Percentiles rank a stretch among this genome's conserved stretches.
phyloP scores from a whole-genome alignment of 1,284 basidiomycete genomes.

The Chondrostereum purpureum region DNA sequence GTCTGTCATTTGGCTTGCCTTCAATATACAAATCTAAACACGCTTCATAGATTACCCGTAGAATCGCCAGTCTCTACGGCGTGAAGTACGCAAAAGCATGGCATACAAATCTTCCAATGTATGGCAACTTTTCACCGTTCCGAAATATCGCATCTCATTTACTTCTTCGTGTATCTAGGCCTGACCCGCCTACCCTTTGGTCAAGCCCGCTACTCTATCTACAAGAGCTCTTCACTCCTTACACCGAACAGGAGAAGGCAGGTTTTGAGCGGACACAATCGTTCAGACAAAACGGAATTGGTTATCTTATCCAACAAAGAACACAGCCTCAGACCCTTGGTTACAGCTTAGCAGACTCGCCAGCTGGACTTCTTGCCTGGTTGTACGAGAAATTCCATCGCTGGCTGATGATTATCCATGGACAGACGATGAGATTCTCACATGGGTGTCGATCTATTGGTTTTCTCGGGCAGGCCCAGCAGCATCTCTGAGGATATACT shows the following conservation, averaged over 20 bases:
- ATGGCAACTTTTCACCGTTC: slow-evolving; percentile 6
- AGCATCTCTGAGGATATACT: slow-evolving; percentile 33
- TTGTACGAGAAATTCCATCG: slow-evolving; percentile 22
- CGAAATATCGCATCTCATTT: neutral
- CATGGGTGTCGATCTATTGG: slow-evolving; percentile 34
- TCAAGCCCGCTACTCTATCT: slow-evolving; percentile 22
- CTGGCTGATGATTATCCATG: slow-evolving; percentile 38
- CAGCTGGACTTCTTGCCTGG: slow-evolving; percentile 32
- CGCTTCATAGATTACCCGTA: slow-evolving; percentile 23
- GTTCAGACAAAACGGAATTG: slow-evolving; percentile 20
- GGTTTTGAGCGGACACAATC: slow-evolving; percentile 15
- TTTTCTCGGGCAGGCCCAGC: slow-evolving; percentile 32
- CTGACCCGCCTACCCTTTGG: slow-evolving; percentile 16
- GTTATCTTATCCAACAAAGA: slow-evolving; percentile 23
- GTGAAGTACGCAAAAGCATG: slow-evolving; percentile 29
- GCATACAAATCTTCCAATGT: slow-evolving; percentile 31
- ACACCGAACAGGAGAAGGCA: slow-evolving; percentile 16
- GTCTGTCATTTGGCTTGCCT: neutral
- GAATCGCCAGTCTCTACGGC: slow-evolving; percentile 27
- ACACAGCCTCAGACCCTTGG: slow-evolving; percentile 35
- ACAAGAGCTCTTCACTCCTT: slow-evolving; percentile 19
- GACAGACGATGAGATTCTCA: slow-evolving; percentile 29
- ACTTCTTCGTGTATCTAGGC: slow-evolving; percentile 12
- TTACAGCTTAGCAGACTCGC: slow-evolving; percentile 36
- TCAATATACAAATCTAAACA: neutral